Conservation (phyloP, 371 early-diverging fungal species). For the Rhizopus microsporus region DNA sequence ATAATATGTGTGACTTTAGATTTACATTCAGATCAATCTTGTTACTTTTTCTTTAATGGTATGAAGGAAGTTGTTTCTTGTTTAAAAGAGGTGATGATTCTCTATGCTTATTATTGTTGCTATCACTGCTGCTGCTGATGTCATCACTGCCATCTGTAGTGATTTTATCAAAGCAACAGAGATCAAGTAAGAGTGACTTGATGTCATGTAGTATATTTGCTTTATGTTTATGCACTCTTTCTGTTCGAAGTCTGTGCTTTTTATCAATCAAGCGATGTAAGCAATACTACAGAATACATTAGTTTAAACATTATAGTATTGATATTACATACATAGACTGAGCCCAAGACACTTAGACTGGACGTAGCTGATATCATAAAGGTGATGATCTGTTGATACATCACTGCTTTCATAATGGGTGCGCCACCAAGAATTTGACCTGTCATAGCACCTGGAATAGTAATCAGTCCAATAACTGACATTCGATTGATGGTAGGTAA, state of each 20-base stretch:
- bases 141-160: not conserved
- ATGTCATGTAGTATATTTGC: constrained; percentile 27
- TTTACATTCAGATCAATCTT: too few species aligned
- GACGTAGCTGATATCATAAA: constrained; percentile 81
- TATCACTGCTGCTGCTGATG: not conserved
- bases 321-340: constrained; percentile 54
- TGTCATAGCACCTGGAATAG: constrained; percentile 92
- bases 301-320: not conserved
- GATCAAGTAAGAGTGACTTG: constrained; percentile 7
- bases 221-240: constrained; percentile 42
- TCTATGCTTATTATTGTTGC: too few species aligned
- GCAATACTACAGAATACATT: constrained; percentile 40
- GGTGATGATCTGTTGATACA: constrained; percentile 82
- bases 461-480: constrained; percentile 84
- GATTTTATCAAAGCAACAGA: constrained; percentile 9
- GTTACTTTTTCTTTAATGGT: too few species aligned
- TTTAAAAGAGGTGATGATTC: too few species aligned
- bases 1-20: too few species aligned
- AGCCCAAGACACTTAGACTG: constrained; percentile 61
- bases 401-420: constrained; percentile 74
- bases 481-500: constrained; percentile 84
- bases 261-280: constrained; percentile 63
- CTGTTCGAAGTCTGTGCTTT: constrained; percentile 56
- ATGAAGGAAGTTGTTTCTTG: too few species aligned
- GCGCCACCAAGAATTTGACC: constrained; percentile 89